A percentile compares a stretch with the other conserved stretches of the same genome.
These are phyloP conservation scores for Lichtheimia ramosa DNA, from an alignment of 371 early-diverging fungal species.

Conservation along the genomic window DNA sequence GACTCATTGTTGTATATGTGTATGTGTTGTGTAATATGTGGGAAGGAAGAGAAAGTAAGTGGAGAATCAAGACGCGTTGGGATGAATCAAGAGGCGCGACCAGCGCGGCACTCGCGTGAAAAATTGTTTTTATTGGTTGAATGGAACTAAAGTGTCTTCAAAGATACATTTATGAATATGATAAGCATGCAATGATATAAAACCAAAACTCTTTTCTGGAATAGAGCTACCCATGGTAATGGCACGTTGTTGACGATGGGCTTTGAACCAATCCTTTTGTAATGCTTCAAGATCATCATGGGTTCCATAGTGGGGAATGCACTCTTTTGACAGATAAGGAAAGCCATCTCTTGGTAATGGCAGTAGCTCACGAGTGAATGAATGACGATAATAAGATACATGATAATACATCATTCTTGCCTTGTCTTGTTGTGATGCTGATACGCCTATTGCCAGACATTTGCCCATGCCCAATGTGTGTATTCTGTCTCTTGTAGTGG, in stretches of 20 bases:
- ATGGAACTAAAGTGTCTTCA: background rate
- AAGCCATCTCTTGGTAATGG: background rate
- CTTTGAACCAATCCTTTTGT: constrained; percentile 6
- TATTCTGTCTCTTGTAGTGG: background rate
- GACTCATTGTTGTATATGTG: constrained; percentile 59
- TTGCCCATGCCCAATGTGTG: constrained; percentile 1
- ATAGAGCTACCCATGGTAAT: background rate
- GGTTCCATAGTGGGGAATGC: background rate
- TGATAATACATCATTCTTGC: background rate
- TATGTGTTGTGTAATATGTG: too few species aligned
- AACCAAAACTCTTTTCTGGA: background rate
- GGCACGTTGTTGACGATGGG: background rate
- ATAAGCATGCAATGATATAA: background rate
- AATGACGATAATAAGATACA: background rate
- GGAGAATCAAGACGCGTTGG: too few species aligned
- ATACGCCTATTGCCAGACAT: background rate
- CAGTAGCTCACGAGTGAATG: background rate
- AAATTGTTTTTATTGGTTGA: too few species aligned
- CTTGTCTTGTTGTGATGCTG: background rate
- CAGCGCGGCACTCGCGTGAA: too few species aligned
- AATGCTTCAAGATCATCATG: background rate
- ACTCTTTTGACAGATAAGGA: too few species aligned
- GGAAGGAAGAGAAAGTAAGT: background rate
- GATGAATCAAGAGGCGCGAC: too few species aligned
- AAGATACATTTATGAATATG: constrained; percentile 1